These are phyloP conservation scores for Haplographium delicatum DNA, from an alignment of 495 filamentous ascomycete genomes.

Conservation along the genomic window DNA sequence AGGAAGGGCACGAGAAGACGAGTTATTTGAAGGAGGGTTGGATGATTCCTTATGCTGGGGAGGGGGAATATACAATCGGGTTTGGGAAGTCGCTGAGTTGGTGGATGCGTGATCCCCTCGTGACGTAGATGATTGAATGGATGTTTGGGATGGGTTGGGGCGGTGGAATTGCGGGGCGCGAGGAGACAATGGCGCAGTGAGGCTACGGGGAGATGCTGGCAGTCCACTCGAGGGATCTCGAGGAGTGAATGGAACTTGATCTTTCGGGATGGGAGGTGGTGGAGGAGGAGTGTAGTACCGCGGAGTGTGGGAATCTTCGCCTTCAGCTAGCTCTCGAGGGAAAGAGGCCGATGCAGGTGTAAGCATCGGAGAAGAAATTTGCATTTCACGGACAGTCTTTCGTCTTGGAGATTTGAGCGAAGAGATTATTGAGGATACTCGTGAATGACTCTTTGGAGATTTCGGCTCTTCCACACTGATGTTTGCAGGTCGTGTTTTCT, in stretches of 20 bases:
- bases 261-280: slow-evolving; percentile 39
- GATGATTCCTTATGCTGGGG: slow-evolving; percentile 20
- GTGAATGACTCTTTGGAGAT: slow-evolving; percentile 40
- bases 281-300: slow-evolving; percentile 43
- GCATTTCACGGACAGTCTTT: slow-evolving; percentile 34
- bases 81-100: slow-evolving; percentile 17
- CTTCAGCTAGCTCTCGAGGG: slow-evolving; percentile 35
- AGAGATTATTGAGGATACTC: slow-evolving; percentile 45
- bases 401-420: slow-evolving; percentile 47
- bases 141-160: slow-evolving; percentile 17
- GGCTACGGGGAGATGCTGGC: slow-evolving; percentile 18
- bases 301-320: slow-evolving; percentile 47
- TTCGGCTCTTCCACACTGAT: slow-evolving; percentile 36
- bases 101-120: slow-evolving; percentile 13
- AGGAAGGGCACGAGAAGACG: slow-evolving; percentile 45
- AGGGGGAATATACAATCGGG: slow-evolving; percentile 18
- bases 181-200: slow-evolving; percentile 20
- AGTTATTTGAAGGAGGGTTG: slow-evolving; percentile 24
- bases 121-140: slow-evolving; percentile 1
- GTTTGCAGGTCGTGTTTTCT: slow-evolving; percentile 35
- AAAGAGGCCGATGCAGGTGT: slow-evolving; percentile 50
- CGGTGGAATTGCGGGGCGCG: background rate
- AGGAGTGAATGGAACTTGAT: slow-evolving; percentile 35
- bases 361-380: slow-evolving; percentile 51
- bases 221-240: slow-evolving; percentile 11